Base-by-base conservation (phyloP, 495 filamentous ascomycete genomes). In the Hapsidospora chrysogenum region DNA sequence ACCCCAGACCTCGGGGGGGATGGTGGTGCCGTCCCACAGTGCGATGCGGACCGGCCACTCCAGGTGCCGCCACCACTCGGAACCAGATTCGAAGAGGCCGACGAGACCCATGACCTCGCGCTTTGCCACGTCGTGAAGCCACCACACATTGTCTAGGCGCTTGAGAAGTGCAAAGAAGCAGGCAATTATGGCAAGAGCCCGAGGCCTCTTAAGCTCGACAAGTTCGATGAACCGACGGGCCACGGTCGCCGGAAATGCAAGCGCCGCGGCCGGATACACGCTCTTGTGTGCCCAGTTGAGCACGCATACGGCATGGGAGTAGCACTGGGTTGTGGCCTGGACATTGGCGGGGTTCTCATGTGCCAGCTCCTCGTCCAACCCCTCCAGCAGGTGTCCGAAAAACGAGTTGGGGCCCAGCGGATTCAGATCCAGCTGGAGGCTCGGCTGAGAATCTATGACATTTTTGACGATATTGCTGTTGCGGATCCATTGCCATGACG, bases 231-330 rank as follows among this genome's bases (percentile, higher is more conserved):
- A 72, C 9, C 64, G 60, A n/a, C 63, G 57, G 9, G 66, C 68
- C n/a, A 72, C 68, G 7, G 65, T 69, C 2, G 68, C 66, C n/a
- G 68, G 63, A 39, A 72, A 70, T 8, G 64, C 60, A 0, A 72
- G 57, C 0, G 64, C 60, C 2, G 66, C 59, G 11, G 58, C 57
- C 30, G 63, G 63, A 39, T 68, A 58, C 15, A 65, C 65, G 36
- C 63, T 63, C 40, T 65, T 64, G 49, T 70, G 63, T 27, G 64
- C 63, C 68, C 68, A 72, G 41, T 70, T 70, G 8, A 72, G 51
- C 5, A 67, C 66, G 8, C 65, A 59, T 11, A 70, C 58, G 16
- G 66, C 58, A 36, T 72, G 68, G 29, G 65, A 58, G 44, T 70
- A 72, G 3, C 63, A 63, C 35, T 64, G 63, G 1, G 25, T 30